Conservation (phyloP, 1,284 basidiomycete species). For the Agaricales sp. region DNA sequence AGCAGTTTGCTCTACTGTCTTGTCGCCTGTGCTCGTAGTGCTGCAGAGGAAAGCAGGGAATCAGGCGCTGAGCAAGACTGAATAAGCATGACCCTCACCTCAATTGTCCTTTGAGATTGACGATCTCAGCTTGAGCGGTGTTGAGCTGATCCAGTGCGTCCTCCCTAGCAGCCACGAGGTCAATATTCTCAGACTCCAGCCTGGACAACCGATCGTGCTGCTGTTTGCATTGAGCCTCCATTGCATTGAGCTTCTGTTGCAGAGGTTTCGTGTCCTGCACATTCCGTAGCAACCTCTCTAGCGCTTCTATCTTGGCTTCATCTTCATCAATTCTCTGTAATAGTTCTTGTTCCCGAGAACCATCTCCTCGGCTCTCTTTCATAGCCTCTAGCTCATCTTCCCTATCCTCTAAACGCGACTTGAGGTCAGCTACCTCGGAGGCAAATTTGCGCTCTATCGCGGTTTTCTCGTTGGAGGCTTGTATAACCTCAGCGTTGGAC, state of each 20-base stretch:
- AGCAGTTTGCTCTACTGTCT: background rate
- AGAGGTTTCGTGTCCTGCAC: conserved; percentile 23
- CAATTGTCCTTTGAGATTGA: conserved; percentile 18
- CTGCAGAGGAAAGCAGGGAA: background rate
- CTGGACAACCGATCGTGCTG: conserved; percentile 28
- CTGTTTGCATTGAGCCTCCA: conserved; percentile 28
- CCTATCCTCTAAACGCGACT: conserved; percentile 35
- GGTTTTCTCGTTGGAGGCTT: conserved; percentile 48
- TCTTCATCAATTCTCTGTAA: conserved; percentile 56
- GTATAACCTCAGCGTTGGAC: conserved; percentile 36
- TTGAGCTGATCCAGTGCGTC: conserved; percentile 32
- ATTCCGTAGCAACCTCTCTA: conserved; percentile 35
- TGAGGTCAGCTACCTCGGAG: conserved; percentile 31
- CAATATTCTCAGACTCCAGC: conserved; percentile 23
- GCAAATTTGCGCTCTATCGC: conserved; percentile 37
- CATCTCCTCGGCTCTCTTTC: conserved; percentile 22
- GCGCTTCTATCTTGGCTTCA: conserved; percentile 42
- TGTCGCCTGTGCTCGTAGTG: background rate
- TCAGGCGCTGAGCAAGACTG: background rate
- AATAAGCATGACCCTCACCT: conserved; percentile 17
- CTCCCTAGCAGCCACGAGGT: conserved; percentile 34
- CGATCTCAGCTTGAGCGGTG: conserved; percentile 20
- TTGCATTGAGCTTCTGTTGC: conserved; percentile 24
- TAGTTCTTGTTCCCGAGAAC: conserved; percentile 40
- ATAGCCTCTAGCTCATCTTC: conserved; percentile 46